Conservation (phyloP, 2,329 filamentous ascomycete species). For the Tolypocladium guangdongense region DNA sequence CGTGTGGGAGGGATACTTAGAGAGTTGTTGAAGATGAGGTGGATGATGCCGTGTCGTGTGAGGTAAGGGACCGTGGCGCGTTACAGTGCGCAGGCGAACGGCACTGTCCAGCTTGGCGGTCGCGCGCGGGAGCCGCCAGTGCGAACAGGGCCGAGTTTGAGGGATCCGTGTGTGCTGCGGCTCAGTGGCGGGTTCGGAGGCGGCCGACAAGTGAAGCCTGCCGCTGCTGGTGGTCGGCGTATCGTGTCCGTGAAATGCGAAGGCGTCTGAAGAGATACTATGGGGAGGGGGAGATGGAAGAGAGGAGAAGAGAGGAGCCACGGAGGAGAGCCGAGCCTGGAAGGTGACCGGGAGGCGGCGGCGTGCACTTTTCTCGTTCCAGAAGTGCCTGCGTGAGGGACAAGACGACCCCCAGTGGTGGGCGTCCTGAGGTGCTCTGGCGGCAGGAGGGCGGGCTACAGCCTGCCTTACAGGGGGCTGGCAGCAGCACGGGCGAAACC, state of each 20-base stretch:
- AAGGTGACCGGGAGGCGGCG: background rate
- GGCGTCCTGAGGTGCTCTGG: no score
- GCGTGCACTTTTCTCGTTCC: background rate
- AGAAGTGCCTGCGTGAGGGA: background rate
- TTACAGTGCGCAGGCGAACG: background rate
- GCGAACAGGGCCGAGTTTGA: background rate
- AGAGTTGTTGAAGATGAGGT: background rate
- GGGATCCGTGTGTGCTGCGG: background rate
- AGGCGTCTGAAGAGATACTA: background rate
- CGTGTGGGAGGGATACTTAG: background rate
- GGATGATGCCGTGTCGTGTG: background rate
- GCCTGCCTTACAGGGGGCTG: no score
- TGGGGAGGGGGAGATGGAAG: background rate
- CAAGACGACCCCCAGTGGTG: no score
- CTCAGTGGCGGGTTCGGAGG: background rate
- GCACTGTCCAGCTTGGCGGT: background rate
- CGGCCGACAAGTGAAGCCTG: background rate
- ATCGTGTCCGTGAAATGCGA: no score
- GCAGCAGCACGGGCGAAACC: background rate
- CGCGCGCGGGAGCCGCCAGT: background rate
- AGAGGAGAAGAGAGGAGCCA: background rate
- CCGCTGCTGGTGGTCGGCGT: no score
- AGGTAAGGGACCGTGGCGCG: background rate
- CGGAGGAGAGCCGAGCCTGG: background rate
- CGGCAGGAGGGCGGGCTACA: no score